These are phyloP conservation scores for Collariella sp. DNA, from an alignment of 495 filamentous ascomycete genomes.

Conservation along the genomic window DNA sequence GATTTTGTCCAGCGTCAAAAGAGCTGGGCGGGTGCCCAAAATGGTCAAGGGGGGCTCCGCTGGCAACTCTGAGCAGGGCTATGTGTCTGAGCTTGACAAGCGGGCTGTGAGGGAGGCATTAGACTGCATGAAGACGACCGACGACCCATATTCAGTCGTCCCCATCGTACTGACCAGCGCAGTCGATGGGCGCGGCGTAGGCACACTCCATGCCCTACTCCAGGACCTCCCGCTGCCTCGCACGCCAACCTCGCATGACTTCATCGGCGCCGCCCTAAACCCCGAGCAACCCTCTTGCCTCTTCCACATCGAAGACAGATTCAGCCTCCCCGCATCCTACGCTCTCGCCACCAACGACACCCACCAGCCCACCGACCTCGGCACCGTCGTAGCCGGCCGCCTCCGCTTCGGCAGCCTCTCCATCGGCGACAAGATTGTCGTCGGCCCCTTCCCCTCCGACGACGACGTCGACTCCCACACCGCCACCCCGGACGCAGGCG, in stretches of 20 bases:
- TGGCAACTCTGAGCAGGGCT: constrained; percentile 24
- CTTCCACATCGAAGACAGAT: constrained; percentile 82
- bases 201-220: constrained; percentile 72
- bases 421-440: constrained; percentile 65
- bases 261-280: constrained; percentile 35
- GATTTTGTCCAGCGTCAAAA: constrained; percentile 70
- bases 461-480: constrained; percentile 30
- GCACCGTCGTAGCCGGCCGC: constrained; percentile 70
- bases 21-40: constrained; percentile 59
- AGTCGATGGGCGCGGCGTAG: constrained; percentile 74
- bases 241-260: constrained; percentile 39
- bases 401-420: constrained; percentile 69
- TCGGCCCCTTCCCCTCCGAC: constrained; percentile 66
- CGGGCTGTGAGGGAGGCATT: constrained; percentile 46
- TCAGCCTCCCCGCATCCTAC: constrained; percentile 46
- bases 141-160: constrained; percentile 49
- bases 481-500: constrained; percentile 32
- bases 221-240: constrained; percentile 64
- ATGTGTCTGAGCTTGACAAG: constrained; percentile 37
- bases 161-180: constrained; percentile 87
- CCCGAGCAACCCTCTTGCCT: constrained; percentile 47
- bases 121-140: constrained; percentile 34
- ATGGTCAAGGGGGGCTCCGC: constrained; percentile 49
- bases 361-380: constrained; percentile 31
- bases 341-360: constrained; percentile 33